These are phyloP conservation scores for Alnus glutinosa DNA, from an alignment of 306 rosid species.

Conservation along the genomic window DNA sequence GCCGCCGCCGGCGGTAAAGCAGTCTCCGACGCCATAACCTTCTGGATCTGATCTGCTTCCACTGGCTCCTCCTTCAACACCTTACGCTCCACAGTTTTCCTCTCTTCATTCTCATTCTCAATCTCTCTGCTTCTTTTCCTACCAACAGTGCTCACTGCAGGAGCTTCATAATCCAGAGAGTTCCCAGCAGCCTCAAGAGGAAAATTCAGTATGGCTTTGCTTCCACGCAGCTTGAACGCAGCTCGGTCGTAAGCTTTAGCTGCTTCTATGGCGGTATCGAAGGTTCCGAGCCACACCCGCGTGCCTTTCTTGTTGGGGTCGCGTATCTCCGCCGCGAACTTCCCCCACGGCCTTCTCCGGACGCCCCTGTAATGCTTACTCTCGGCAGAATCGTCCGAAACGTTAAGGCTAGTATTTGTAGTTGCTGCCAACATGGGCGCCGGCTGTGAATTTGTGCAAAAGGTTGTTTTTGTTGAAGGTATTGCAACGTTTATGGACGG, in stretches of 20 bases:
- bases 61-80: slow-evolving; percentile 18
- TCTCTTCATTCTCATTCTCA: slow-evolving; percentile 4
- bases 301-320: slow-evolving; percentile 50
- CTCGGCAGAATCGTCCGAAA: neutral
- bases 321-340: slow-evolving; percentile 55
- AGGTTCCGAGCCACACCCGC: slow-evolving; percentile 63
- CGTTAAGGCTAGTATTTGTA: neutral
- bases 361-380: slow-evolving; percentile 50
- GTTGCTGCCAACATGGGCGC: neutral
- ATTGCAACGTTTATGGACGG: slow-evolving; percentile 36
- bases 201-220: slow-evolving; percentile 54
- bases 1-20: slow-evolving; percentile 7
- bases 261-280: slow-evolving; percentile 51
- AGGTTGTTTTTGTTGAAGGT: slow-evolving; percentile 9
- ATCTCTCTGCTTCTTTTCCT: slow-evolving; percentile 32
- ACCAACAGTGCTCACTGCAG: slow-evolving; percentile 4
- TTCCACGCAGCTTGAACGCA: slow-evolving; percentile 52
- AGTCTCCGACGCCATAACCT: neutral
- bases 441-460: neutral
- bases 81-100: slow-evolving; percentile 4
- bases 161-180: neutral
- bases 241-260: slow-evolving; percentile 57
- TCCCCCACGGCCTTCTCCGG: slow-evolving; percentile 56
- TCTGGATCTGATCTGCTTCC: neutral
- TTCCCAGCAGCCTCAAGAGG: slow-evolving; percentile 41